These are phyloP conservation scores for Oryza glaberrima DNA, from an alignment of 176 grass and related monocot genomes.

Conservation along the genomic window DNA sequence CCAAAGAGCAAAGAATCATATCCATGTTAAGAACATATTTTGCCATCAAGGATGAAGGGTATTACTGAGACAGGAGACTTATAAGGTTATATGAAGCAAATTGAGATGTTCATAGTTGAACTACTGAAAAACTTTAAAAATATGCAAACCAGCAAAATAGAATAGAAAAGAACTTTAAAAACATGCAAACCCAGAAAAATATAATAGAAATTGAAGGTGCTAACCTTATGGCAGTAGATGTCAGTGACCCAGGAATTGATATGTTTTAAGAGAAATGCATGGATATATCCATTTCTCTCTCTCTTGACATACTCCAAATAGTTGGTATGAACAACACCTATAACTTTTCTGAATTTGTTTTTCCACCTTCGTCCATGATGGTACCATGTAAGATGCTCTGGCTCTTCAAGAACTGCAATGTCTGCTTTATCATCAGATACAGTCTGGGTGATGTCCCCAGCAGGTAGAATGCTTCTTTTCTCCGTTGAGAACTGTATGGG, in stretches of 20 bases:
- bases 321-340: slow-evolving; percentile 92
- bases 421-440: slow-evolving; percentile 85
- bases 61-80: background rate
- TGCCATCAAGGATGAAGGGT: background rate
- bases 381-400: slow-evolving; percentile 99
- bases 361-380: slow-evolving; percentile 98
- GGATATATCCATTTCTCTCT: slow-evolving; percentile 89
- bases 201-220: slow-evolving; percentile 28
- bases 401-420: slow-evolving; percentile 94
- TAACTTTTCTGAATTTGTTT: slow-evolving; percentile 85
- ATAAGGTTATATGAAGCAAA: background rate
- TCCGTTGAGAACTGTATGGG: slow-evolving; percentile 71
- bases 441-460: slow-evolving; percentile 86
- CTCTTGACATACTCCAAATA: slow-evolving; percentile 96
- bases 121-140: background rate
- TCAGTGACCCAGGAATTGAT: slow-evolving; percentile 89
- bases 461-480: slow-evolving; percentile 99
- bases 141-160: slow-evolving; percentile 5
- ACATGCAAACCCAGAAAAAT: background rate
- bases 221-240: slow-evolving; percentile 98
- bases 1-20: slow-evolving; percentile 12
- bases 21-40: slow-evolving; percentile 13
- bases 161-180: background rate
- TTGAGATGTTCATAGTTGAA: background rate
- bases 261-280: slow-evolving; percentile 89